These are phyloP conservation scores for Xerocomus spinulosus DNA, from an alignment of 768 basidiomycete species.

Conservation along the genomic window DNA sequence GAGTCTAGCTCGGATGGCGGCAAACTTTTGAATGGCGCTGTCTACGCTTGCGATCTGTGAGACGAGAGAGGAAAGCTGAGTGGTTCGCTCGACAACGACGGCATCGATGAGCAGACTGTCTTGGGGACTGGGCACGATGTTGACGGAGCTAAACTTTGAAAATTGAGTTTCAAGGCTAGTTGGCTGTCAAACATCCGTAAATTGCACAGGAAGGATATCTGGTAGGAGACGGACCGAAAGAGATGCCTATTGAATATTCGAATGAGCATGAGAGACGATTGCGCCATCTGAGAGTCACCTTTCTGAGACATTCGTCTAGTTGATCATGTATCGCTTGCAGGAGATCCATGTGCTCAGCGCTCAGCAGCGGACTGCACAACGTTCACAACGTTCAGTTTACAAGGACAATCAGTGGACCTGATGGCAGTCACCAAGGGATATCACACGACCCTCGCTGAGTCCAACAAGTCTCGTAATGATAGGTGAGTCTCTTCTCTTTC, in stretches of 20 bases:
- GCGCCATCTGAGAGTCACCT: slow-evolving; percentile 29
- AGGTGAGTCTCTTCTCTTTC: no score
- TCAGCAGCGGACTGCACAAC: not conserved
- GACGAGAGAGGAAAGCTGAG: slow-evolving; percentile 19
- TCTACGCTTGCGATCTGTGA: slow-evolving; percentile 18
- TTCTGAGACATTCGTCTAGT: slow-evolving; percentile 17
- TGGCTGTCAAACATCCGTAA: slow-evolving; percentile 3
- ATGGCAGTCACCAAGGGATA: not conserved
- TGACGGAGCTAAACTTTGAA: slow-evolving; percentile 5
- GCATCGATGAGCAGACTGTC: slow-evolving; percentile 16
- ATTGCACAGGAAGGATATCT: not conserved
- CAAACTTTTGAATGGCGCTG: slow-evolving; percentile 17
- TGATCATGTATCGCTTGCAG: slow-evolving; percentile 13
- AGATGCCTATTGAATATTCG: slow-evolving; percentile 10
- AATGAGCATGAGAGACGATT: slow-evolving; percentile 30
- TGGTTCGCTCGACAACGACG: slow-evolving; percentile 16
- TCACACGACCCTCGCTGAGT: no score
- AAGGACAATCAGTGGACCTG: no score
- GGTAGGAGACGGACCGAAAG: slow-evolving; percentile 17
- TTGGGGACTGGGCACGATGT: slow-evolving; percentile 10
- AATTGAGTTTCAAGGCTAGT: slow-evolving; percentile 18
- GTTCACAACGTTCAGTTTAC: slow-evolving; percentile 1
- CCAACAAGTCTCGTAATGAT: no score
- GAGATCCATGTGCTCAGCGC: slow-evolving; percentile 3
- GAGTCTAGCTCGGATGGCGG: slow-evolving; percentile 14